phyloP scores from a whole-genome alignment of 2,329 filamentous ascomycete species.

The Penicillium sp. region DNA sequence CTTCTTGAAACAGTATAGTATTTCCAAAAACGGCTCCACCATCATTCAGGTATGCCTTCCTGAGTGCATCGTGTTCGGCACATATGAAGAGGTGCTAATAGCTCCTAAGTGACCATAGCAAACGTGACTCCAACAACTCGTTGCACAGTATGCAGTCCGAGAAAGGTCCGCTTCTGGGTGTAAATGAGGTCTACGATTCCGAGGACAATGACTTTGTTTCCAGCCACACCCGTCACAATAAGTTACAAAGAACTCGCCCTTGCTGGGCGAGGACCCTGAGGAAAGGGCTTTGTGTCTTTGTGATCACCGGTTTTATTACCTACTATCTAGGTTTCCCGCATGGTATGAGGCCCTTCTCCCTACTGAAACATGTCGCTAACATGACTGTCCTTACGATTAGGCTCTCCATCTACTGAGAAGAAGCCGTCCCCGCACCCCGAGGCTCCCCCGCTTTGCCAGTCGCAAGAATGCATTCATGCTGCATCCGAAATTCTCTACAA shows the following conservation, averaged over 20 bases:
- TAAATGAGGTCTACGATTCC: background rate
- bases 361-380: background rate
- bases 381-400: background rate
- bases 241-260: constrained; percentile 10
- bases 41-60: constrained; percentile 1
- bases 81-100: constrained; percentile 5
- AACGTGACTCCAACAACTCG: constrained; percentile 7
- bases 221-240: background rate
- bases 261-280: constrained; percentile 5
- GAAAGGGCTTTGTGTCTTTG: constrained; percentile 7
- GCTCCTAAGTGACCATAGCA: constrained; percentile 9
- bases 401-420: constrained; percentile 8
- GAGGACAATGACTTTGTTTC: constrained; percentile 9
- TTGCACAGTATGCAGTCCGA: constrained; percentile 7
- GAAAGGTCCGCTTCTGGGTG: constrained; percentile 6
- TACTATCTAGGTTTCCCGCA: constrained; percentile 7
- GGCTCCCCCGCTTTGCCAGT: constrained; percentile 49
- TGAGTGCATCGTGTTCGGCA: background rate
- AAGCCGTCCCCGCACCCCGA: constrained; percentile 15
- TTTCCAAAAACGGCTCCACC: background rate
- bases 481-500: constrained; percentile 63
- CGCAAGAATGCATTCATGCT: constrained; percentile 63
- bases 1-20: background rate
- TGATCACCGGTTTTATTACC: constrained; percentile 11
- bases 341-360: background rate